Evolutionary conservation across 208 protist genomes (phyloP), one percentile per base, ranked within the genome.

Genomic region (Crithidia fasciculata): DNA sequence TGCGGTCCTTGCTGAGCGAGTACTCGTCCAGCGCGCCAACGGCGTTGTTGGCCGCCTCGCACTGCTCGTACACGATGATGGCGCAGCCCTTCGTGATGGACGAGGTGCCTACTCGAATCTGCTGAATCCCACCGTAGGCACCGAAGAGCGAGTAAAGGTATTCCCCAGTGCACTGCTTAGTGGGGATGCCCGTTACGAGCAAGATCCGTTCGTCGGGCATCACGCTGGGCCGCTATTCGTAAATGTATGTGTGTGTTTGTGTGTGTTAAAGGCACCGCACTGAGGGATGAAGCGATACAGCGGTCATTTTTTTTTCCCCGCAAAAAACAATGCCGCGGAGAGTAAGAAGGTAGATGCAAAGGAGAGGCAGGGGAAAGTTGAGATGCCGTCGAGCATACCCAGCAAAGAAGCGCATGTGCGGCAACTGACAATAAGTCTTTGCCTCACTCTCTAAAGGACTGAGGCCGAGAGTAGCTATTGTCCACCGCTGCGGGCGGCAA

Each of bases 161-260:
- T 49, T 94, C 87, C 18, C 89, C 86, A 16, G 86, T 84, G 57
- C 81, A 87, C 28, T 83, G 78, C 78, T 90, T 90, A 15, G 84
- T 83, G 54, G 92, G 92, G 58, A 96, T 90, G 40, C 92, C 92
- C 5, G 89, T 88, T 15, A 96, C 84, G 28, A 96, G 75, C 58
- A 96, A 74, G 73, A 96, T 96, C 47, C 92, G 78, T 37, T 93
- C 87, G 81, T 96, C 92, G 2, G 86, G 69, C 92, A 94, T 96
- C 52, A 7, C 15, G 52, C 44, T 41, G 16, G 16, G 19, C 12
- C 12, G 45, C 28, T 28, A 28, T 28, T 28, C 28, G 28, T 28
- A 28, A 28, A 28, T 28, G 28, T 28, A 28, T 28, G 28, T 28
- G 28, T 28, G 28, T 28, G 28, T 28, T 28, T 28, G 28, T 28